These are phyloP conservation scores for Corymbia maculata DNA, from an alignment of 345 rosid genomes.

Conservation along the genomic window DNA sequence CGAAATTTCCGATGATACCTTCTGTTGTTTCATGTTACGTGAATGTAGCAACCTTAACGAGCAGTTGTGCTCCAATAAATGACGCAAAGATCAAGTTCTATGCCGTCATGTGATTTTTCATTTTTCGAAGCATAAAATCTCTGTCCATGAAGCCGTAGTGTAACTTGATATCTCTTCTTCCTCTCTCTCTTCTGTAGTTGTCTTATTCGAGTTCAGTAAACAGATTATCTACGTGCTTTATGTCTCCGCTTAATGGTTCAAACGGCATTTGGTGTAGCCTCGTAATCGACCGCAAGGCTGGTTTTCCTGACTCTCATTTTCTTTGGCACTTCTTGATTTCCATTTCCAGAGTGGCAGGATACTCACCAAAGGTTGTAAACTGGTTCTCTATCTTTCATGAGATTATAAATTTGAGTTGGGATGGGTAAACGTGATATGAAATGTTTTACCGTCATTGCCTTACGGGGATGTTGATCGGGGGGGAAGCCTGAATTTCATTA, in stretches of 20 bases:
- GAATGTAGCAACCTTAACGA: background rate
- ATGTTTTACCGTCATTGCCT: background rate
- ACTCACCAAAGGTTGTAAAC: background rate
- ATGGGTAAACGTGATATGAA: background rate
- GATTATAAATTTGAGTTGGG: background rate
- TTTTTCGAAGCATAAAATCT: background rate
- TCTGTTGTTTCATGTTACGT: background rate
- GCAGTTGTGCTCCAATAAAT: background rate
- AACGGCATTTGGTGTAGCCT: background rate
- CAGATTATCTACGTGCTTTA: background rate
- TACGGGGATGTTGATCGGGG: background rate
- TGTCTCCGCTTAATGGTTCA: background rate
- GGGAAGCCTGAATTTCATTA: background rate
- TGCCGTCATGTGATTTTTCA: background rate
- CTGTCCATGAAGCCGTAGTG: background rate
- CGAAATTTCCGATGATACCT: background rate
- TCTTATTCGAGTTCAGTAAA: background rate
- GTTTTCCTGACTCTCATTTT: background rate
- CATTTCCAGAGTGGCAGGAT: background rate
- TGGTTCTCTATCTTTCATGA: background rate
- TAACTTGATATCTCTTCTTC: background rate
- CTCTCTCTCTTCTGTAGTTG: background rate
- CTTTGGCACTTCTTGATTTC: background rate
- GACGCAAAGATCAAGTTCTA: background rate
- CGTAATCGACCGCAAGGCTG: background rate